A percentile compares a stretch with the other conserved stretches of the same genome.
phyloP scores from a whole-genome alignment of 495 filamentous ascomycete species.

The Penicillium salamii region DNA sequence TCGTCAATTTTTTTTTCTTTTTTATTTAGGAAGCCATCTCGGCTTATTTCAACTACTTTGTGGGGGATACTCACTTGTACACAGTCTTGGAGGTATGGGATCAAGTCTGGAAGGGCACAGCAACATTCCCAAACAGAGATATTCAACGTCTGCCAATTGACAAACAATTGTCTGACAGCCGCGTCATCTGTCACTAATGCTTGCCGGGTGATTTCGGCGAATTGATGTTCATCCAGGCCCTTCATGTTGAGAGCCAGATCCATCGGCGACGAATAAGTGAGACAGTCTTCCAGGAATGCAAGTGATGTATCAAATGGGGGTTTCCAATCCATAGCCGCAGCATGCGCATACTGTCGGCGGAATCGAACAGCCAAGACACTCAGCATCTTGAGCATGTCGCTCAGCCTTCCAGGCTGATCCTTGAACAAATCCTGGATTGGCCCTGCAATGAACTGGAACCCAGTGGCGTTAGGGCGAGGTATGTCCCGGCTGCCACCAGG shows the following conservation, averaged over 20 bases:
- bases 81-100: conserved; percentile 34
- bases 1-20: not conserved
- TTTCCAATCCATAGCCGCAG: conserved; percentile 35
- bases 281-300: conserved; percentile 33
- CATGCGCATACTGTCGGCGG: conserved; percentile 34
- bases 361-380: conserved; percentile 35
- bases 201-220: conserved; percentile 23
- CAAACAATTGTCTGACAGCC: conserved; percentile 15
- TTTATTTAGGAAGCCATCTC: not conserved
- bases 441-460: conserved; percentile 38
- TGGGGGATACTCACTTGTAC: conserved; percentile 24
- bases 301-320: conserved; percentile 28
- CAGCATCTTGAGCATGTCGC: conserved; percentile 34
- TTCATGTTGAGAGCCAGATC: conserved; percentile 33
- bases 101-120: conserved; percentile 33
- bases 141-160: conserved; percentile 30
- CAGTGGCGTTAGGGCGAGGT: conserved; percentile 10
- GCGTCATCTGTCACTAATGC: conserved; percentile 20
- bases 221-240: conserved; percentile 26
- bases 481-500: conserved; percentile 12
- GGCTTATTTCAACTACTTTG: not conserved
- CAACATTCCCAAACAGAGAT: conserved; percentile 43
- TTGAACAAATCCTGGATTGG: conserved; percentile 39
- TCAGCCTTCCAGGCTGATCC: conserved; percentile 28
- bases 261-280: conserved; percentile 25